Conservation (phyloP, 306 rosid species). For the Lagenaria siceraria region DNA sequence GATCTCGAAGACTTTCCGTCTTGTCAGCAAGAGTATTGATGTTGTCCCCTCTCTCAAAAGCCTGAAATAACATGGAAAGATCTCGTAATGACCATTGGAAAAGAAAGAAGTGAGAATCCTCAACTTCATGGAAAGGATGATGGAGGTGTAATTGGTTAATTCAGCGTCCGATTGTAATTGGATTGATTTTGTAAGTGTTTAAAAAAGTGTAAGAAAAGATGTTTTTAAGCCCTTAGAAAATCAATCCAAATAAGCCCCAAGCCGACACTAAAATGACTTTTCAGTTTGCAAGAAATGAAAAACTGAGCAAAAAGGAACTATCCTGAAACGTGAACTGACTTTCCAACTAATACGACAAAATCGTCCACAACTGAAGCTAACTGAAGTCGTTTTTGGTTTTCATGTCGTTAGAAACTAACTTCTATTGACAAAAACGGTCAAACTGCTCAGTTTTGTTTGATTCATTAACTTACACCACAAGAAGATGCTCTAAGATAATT, state of each 20-base stretch:
- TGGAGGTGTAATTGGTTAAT: background rate
- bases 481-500: background rate
- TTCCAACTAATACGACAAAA: background rate
- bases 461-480: background rate
- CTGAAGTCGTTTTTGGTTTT: background rate
- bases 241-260: background rate
- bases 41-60: constrained; percentile 76
- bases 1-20: constrained; percentile 65
- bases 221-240: no score
- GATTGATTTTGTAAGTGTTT: no score
- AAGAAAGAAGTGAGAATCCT: background rate
- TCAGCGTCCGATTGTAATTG: background rate
- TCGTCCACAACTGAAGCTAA: background rate
- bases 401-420: background rate
- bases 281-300: background rate
- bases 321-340: background rate
- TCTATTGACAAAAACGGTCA: background rate
- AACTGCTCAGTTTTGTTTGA: background rate
- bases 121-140: background rate
- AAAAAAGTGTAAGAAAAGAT: no score
- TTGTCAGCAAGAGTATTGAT: constrained; percentile 59
- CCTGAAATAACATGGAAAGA: constrained; percentile 23
- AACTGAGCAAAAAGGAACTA: background rate
- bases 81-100: background rate
- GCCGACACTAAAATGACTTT: background rate